Conservation (phyloP, 805 yeast genomes). For the Lachancea thermotolerans region DNA sequence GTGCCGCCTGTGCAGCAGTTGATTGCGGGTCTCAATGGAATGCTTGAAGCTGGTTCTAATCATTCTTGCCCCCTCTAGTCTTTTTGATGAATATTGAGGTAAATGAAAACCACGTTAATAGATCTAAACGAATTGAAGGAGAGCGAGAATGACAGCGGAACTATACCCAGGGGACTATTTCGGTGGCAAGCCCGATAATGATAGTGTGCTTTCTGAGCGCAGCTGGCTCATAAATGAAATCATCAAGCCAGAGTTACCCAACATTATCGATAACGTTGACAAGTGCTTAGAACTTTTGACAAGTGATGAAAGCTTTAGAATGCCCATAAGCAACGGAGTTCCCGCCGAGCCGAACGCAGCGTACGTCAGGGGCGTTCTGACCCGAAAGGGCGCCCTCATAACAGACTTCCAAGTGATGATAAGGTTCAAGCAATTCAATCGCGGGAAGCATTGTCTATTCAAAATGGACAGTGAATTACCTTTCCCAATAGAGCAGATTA, state of each 20-base stretch:
- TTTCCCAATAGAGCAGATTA: conserved; percentile 38
- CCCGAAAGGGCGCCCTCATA: conserved; percentile 48
- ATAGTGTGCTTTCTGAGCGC: conserved; percentile 31
- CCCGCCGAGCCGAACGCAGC: conserved; percentile 12
- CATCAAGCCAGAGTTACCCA: conserved; percentile 43
- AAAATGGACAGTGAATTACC: conserved; percentile 32
- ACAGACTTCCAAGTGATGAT: conserved; percentile 40
- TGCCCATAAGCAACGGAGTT: conserved; percentile 40
- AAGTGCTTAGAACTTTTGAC: conserved; percentile 36
- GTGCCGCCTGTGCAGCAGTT: background rate
- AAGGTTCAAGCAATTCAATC: conserved; percentile 33
- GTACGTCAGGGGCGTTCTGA: conserved; percentile 50
- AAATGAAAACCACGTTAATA: background rate
- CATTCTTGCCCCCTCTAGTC: background rate
- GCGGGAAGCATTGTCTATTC: conserved; percentile 37
- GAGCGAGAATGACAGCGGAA: conserved; percentile 29
- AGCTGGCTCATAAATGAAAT: conserved; percentile 44
- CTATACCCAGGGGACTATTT: conserved; percentile 28
- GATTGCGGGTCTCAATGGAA: background rate
- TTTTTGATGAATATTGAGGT: no score
- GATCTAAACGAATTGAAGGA: background rate
- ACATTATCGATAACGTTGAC: conserved; percentile 38
- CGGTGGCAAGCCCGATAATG: conserved; percentile 13
- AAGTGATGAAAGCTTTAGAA: conserved; percentile 39
- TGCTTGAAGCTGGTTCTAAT: background rate